Conservation (phyloP, 805 yeast species). For the Naumovozyma baii region DNA sequence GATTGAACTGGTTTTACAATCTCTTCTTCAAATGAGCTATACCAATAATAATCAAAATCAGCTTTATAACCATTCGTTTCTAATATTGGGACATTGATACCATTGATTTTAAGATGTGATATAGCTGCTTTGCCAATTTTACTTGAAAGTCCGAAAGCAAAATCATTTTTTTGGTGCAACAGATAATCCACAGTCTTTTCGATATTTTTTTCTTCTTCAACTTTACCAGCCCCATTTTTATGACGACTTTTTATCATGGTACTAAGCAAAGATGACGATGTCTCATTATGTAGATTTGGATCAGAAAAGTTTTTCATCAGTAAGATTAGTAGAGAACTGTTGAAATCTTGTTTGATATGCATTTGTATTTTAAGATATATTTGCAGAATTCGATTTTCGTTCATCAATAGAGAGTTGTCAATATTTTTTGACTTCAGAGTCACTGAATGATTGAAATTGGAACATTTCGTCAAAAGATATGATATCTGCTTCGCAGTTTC, state of each 20-base stretch:
- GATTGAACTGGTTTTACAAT: constrained; percentile 33
- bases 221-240: constrained; percentile 12
- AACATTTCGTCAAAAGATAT: constrained; percentile 38
- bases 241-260: constrained; percentile 6
- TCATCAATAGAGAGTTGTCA: constrained; percentile 28
- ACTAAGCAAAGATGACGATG: constrained; percentile 8
- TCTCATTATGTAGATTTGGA: constrained; percentile 31
- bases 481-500: constrained; percentile 39
- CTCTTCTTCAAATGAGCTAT: constrained; percentile 28
- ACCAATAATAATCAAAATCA: constrained; percentile 28
- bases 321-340: constrained; percentile 34
- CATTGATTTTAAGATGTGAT: constrained; percentile 31
- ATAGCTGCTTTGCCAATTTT: constrained; percentile 32
- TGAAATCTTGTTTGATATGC: constrained; percentile 30
- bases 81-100: constrained; percentile 5
- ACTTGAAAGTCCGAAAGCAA: constrained; percentile 46
- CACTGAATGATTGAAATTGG: constrained; percentile 28
- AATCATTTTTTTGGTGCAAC: constrained; percentile 31
- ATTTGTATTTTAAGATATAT: constrained; percentile 33
- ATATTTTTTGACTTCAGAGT: constrained; percentile 19
- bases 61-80: constrained; percentile 25
- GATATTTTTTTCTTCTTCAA: constrained; percentile 8
- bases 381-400: constrained; percentile 38
- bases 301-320: constrained; percentile 36
- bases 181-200: constrained; percentile 19